Percentiles rank a stretch among this genome's conserved stretches.
Conservation (phyloP, 2,329 filamentous ascomycete species). For the Cryoendolithus antarcticus region DNA sequence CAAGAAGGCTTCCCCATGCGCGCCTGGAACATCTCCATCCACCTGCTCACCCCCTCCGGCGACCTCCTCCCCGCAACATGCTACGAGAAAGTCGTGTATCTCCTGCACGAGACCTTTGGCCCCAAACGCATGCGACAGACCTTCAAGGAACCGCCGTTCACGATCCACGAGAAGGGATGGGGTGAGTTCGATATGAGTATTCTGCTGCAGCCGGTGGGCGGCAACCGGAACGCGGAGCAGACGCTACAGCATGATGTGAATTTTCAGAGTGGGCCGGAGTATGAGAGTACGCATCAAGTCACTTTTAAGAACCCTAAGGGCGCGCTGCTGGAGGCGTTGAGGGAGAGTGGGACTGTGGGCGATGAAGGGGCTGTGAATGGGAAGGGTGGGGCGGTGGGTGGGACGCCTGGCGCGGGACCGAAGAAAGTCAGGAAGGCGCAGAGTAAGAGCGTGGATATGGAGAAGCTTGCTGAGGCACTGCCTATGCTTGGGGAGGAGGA, state of each 20-base stretch:
- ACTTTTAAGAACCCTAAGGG: conserved; percentile 89
- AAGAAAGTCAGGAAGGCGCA: conserved; percentile 60
- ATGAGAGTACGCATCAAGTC: conserved; percentile 71
- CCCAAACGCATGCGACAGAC: conserved; percentile 62
- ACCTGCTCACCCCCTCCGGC: conserved; percentile 71
- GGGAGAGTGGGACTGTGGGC: conserved; percentile 67
- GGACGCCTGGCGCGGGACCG: conserved; percentile 2
- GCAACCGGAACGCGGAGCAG: conserved; percentile 72
- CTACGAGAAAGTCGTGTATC: conserved; percentile 88
- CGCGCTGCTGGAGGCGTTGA: conserved; percentile 63
- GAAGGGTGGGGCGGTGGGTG: conserved; percentile 42
- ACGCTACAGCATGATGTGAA: conserved; percentile 80
- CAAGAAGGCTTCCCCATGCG: conserved; percentile 86
- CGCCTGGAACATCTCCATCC: conserved; percentile 79
- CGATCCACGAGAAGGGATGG: conserved; percentile 89
- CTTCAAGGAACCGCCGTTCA: conserved; percentile 75
- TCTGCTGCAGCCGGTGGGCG: conserved; percentile 56
- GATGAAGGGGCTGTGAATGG: conserved; percentile 39
- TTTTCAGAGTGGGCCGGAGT: conserved; percentile 60
- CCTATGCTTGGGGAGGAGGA: conserved; percentile 88
- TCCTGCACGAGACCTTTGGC: conserved; percentile 86
- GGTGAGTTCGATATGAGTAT: conserved; percentile 96
- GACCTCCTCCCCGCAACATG: conserved; percentile 70
- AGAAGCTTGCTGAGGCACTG: conserved; percentile 88
- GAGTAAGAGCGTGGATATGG: conserved; percentile 59